Percentiles rank a stretch among this genome's conserved stretches.
phyloP scores from a whole-genome alignment of 176 grass and related monocot species.

The Avena insularis region DNA sequence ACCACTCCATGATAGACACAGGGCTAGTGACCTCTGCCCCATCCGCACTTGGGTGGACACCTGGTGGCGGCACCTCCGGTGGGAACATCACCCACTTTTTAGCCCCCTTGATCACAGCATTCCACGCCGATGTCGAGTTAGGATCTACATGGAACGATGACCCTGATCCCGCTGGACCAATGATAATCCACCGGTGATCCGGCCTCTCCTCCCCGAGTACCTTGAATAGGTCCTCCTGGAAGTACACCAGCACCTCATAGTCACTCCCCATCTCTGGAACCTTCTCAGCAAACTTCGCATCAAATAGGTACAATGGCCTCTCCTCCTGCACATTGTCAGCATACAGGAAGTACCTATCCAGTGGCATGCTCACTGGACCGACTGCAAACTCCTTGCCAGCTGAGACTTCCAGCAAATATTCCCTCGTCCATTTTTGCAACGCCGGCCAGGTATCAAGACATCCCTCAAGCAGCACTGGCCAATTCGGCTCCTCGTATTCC shows the following conservation, averaged over 20 bases:
- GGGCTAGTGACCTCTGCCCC: constrained; percentile 91
- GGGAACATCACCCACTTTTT: constrained; percentile 97
- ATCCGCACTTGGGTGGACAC: constrained; percentile 74
- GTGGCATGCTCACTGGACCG: constrained; percentile 69
- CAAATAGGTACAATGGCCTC: constrained; percentile 88
- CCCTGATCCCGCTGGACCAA: constrained; percentile 76
- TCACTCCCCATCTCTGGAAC: constrained; percentile 76
- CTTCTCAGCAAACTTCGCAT: constrained; percentile 76
- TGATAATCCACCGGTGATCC: constrained; percentile 87
- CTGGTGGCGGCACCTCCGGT: constrained; percentile 76
- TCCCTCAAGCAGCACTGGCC: constrained; percentile 86
- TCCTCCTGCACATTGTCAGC: constrained; percentile 79
- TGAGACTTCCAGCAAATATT: constrained; percentile 61
- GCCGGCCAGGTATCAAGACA: constrained; percentile 80
- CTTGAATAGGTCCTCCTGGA: constrained; percentile 83
- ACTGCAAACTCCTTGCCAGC: constrained; percentile 59
- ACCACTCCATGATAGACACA: constrained; percentile 99
- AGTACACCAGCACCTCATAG: constrained; percentile 76
- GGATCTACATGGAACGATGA: constrained; percentile 98
- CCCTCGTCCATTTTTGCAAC: constrained; percentile 65
- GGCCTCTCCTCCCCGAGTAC: constrained; percentile 82
- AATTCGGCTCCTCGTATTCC: constrained; percentile 74
- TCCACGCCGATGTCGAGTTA: constrained; percentile 93
- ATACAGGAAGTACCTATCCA: constrained; percentile 75
- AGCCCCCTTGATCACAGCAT: constrained; percentile 82